These are phyloP conservation scores for Bromus sterilis DNA, from an alignment of 176 grass and related monocot genomes.

Conservation along the genomic window DNA sequence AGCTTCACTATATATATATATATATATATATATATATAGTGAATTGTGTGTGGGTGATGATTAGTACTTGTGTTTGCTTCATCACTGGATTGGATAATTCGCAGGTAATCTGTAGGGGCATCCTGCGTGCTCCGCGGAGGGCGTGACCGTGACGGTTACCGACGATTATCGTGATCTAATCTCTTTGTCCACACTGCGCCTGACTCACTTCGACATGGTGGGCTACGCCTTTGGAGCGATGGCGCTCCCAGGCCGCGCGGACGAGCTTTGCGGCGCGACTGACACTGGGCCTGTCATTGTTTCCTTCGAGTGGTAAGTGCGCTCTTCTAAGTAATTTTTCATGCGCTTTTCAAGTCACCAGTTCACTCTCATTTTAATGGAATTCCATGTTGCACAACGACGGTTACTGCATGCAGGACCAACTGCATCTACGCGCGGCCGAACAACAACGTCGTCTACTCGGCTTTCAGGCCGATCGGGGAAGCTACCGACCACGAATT, in stretches of 20 bases:
- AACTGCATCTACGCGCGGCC: not conserved
- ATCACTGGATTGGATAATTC: too few species aligned
- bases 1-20: not conserved
- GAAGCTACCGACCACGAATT: not conserved
- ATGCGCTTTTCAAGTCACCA: not conserved
- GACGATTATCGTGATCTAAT: not conserved
- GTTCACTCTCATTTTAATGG: not conserved
- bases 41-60: too few species aligned
- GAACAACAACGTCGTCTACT: not conserved
- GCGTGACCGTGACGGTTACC: not conserved
- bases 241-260: too few species aligned
- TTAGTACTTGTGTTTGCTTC: too few species aligned
- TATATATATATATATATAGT: too few species aligned
- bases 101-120: not conserved
- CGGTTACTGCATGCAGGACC: not conserved
- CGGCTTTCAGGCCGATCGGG: not conserved
- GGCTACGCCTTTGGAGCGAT: too few species aligned
- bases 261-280: too few species aligned
- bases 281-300: not conserved
- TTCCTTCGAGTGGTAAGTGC: not conserved
- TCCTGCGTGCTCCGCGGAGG: not conserved
- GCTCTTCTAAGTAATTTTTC: not conserved
- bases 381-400: not conserved
- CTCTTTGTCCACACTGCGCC: too few species aligned
- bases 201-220: too few species aligned